Base-by-base conservation (phyloP, 2,329 filamentous ascomycete genomes). In the Fusarium liriodendri region DNA sequence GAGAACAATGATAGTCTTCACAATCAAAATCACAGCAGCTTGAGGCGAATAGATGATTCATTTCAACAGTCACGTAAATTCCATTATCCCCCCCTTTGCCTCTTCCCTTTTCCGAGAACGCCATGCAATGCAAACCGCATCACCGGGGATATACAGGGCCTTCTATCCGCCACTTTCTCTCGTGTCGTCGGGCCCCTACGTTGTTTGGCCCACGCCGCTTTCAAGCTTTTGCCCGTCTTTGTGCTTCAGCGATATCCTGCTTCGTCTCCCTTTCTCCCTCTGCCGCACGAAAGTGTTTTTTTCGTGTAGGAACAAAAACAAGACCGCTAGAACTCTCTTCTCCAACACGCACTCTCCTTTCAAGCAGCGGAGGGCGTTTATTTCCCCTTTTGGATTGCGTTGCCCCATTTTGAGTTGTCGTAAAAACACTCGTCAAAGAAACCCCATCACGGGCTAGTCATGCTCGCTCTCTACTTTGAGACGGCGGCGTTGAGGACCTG, bases 401-500 rank as follows among this genome's bases (percentile, higher is more conserved):
- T 69, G 69, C 67, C 70, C 69, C 67, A 73, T 69, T 70, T 54
- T 65, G 74, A 75, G 72, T 74, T 45, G 59, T 74, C 71, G 67
- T 54, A 64, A 65, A 75, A 77, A 77, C 70, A 72, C 69, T 63
- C 63, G 59, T 74, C 60, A 71, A 74, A 70, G 59, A 71, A 68
- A 62, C 58, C 57, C 60, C 32, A 64, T 40, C 20, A 37, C 20
- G 16, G 33, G 40, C 50, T 38, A n/a, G 55, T 45, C 55, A 57
- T 47, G 45, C 25, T 32, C 60, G 45, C 25, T 32, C 60, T 25
- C 75, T 87, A 88, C 81, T 88, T 87, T 71, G 88, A 87, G 68
- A 91, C 87, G 62, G 89, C 89, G n/a, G 89, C 87, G 76, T 86
- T 97, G 78, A 99, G 89, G 61, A 99, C 97, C 83, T 98, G 97